Evolutionary conservation across 306 rosid genomes (phyloP), one percentile per base, ranked within the genome.

Genomic region (Cucurbita moschata): DNA sequence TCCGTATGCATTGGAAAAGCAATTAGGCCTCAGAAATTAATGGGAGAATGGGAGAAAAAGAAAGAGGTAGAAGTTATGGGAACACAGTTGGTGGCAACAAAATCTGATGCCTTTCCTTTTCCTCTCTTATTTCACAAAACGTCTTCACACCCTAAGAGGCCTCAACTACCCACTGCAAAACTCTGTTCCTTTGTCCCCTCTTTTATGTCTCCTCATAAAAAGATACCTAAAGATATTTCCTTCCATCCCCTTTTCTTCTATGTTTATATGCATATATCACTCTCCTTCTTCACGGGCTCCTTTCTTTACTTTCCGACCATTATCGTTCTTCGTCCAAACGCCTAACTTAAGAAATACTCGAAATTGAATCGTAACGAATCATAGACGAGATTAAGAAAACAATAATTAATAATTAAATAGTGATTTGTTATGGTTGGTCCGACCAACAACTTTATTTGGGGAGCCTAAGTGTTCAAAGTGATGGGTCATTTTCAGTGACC

Each of bases 401-500:
- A 56, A 61, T 8, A 37, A 61, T 16, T 61, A 61, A 37, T 26
- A 63, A 16, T 4, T 4, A 63, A 39, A 39, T 39, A 39, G 14
- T 40, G 35, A 40, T 23, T 21, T 70, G n/a, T 30, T 5, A 26
- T 71, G 60, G 49, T 53, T 72, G 47, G 40, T 72, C 61, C 50
- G 26, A 51, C 10, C 63, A 72, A 16, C 50, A 52, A 37, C 18
- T 72, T 51, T 40, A 72, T 53, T 37, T 53, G 15, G 75, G 75
- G 18, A 16, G 49, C 30, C 30, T 39, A 37, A 21, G 18, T 70
- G 21, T 67, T 40, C 55, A 43, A 35, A 52, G 39, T 38, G 75
- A 72, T 37, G 13, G 18, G 61, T 72, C 75, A 35, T 72, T 53
- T 72, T 51, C 75, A 72, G n/a, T 38, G 75, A 72, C 75, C 75